Percentiles rank a stretch among this genome's conserved stretches.
phyloP scores from a whole-genome alignment of 2,329 filamentous ascomycete genomes.

The Podosphaera fusca region DNA sequence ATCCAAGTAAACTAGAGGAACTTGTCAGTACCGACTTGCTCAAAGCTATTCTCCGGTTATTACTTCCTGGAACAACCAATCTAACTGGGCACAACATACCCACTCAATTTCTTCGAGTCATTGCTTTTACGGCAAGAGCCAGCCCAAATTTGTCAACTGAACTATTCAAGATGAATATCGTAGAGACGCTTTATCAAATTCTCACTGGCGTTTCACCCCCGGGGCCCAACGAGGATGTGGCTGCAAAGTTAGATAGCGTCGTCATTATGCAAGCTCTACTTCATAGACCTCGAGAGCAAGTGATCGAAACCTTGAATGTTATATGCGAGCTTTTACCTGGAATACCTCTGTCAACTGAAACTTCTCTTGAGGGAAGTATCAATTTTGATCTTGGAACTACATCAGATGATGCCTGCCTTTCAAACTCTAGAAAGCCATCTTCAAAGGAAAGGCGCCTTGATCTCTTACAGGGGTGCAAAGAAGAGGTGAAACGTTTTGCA shows the following conservation, averaged over 20 bases:
- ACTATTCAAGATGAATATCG: constrained; percentile 85
- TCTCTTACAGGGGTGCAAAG: constrained; percentile 58
- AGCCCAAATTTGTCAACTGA: constrained; percentile 75
- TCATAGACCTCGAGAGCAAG: constrained; percentile 81
- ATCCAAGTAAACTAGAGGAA: constrained; percentile 72
- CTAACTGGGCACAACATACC: constrained; percentile 85
- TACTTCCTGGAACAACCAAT: constrained; percentile 87
- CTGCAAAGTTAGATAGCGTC: constrained; percentile 78
- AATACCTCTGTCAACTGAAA: constrained; percentile 32
- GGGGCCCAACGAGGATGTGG: constrained; percentile 50
- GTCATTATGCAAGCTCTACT: constrained; percentile 98
- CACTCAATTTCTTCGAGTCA: constrained; percentile 79
- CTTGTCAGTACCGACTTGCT: constrained; percentile 75
- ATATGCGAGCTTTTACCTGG: constrained; percentile 82
- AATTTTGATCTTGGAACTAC: constrained; percentile 19
- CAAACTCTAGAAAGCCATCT: constrained; percentile 26
- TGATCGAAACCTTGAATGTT: constrained; percentile 91
- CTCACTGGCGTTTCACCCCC: constrained; percentile 88
- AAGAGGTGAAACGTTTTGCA: constrained; percentile 74
- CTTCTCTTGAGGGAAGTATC: constrained; percentile 22
- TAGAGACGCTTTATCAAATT: constrained; percentile 94
- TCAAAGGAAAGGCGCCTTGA: constrained; percentile 64
- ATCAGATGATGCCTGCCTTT: constrained; percentile 21
- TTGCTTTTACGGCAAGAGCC: constrained; percentile 73
- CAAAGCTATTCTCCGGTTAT: constrained; percentile 59